Percentiles rank a stretch among this genome's conserved stretches.
These are phyloP conservation scores for Cyclotella baltica DNA, from an alignment of 108 stramenopile species.

Conservation along the genomic window DNA sequence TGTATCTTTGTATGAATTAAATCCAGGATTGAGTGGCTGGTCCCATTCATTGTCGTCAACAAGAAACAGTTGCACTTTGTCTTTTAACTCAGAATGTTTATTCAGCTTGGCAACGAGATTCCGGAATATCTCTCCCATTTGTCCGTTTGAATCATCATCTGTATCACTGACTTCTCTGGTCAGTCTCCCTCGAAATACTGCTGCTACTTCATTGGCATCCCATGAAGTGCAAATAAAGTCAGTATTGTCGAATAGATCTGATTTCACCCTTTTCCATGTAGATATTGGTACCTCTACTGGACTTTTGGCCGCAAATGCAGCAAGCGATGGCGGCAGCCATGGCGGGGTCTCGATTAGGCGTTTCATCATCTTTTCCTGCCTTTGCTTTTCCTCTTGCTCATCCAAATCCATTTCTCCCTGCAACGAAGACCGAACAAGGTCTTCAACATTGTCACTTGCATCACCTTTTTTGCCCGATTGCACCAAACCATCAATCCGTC, in stretches of 20 bases:
- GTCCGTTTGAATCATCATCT: not conserved
- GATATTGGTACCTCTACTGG: conserved; percentile 41
- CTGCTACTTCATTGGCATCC: conserved; percentile 67
- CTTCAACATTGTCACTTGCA: conserved; percentile 16
- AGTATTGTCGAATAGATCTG: conserved; percentile 60
- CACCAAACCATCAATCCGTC: conserved; percentile 33
- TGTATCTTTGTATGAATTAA: conserved; percentile 10
- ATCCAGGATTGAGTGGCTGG: not conserved
- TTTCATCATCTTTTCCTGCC: conserved; percentile 35
- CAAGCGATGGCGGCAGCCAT: conserved; percentile 71
- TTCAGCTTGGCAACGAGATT: conserved; percentile 55
- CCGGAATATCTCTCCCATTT: conserved; percentile 45
- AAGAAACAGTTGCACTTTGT: conserved; percentile 70
- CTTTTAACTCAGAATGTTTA: conserved; percentile 44
- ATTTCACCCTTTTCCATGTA: conserved; percentile 58
- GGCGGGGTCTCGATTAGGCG: conserved; percentile 59
- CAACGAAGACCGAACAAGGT: conserved; percentile 26
- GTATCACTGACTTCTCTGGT: not conserved
- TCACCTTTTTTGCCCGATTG: not conserved
- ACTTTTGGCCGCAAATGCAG: conserved; percentile 58
- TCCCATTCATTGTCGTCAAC: conserved; percentile 71
- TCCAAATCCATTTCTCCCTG: conserved; percentile 16
- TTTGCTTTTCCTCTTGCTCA: conserved; percentile 20
- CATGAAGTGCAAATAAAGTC: conserved; percentile 66
- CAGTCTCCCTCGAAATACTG: conserved; percentile 70